phyloP scores from a whole-genome alignment of 106 monocot genomes.

The Dioscorea alata region DNA sequence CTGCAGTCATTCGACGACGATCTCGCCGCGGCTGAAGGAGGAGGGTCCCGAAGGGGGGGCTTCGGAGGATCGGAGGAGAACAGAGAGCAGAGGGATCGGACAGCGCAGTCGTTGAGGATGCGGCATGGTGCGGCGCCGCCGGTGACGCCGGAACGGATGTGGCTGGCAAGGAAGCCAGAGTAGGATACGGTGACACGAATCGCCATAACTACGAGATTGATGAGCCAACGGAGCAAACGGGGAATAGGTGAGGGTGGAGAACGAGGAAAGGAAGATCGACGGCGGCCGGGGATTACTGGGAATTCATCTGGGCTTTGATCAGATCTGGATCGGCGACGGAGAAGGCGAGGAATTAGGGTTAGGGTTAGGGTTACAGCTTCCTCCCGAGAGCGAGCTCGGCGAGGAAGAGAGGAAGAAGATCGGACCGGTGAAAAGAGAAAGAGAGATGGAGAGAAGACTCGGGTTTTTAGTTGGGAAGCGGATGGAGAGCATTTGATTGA shows the following conservation, averaged over 20 bases:
- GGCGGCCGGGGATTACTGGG: slow-evolving; percentile 4
- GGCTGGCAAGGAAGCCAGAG: slow-evolving; percentile 67
- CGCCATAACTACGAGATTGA: slow-evolving; percentile 49
- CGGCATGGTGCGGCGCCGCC: slow-evolving; percentile 32
- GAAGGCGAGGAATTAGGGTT: background rate
- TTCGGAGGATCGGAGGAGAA: slow-evolving; percentile 11
- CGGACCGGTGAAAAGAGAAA: background rate
- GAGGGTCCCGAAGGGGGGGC: slow-evolving; percentile 1
- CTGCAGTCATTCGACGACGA: background rate
- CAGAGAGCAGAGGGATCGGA: slow-evolving; percentile 5
- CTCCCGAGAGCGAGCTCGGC: background rate
- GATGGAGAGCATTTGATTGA: background rate
- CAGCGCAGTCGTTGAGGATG: slow-evolving; percentile 29
- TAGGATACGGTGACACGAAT: slow-evolving; percentile 65
- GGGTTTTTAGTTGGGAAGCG: background rate
- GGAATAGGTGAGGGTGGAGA: slow-evolving; percentile 8
- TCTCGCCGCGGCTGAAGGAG: background rate
- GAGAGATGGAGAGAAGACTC: background rate
- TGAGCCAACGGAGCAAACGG: slow-evolving; percentile 8
- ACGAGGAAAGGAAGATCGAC: background rate
- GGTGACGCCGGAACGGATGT: slow-evolving; percentile 39
- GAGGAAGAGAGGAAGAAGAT: background rate
- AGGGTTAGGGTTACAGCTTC: slow-evolving; percentile 7
- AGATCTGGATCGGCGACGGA: background rate
- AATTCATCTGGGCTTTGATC: background rate